Evolutionary conservation across 1,139 yeast genomes (phyloP), one percentile per base, ranked within the genome.

Genomic region (Sugiyamaella castrensis): DNA sequence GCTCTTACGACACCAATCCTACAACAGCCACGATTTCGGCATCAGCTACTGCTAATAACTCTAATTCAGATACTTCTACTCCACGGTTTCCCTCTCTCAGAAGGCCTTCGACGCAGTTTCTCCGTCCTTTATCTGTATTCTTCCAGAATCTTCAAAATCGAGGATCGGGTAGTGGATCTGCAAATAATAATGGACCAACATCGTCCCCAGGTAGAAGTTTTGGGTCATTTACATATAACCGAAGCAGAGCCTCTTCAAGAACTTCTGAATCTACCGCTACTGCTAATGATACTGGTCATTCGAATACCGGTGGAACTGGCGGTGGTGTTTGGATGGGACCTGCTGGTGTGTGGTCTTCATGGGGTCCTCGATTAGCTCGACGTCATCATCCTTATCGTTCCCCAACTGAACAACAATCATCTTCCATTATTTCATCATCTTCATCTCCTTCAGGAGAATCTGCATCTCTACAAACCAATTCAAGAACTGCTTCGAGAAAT

Each of bases 361-460:
- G 46, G 46, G 46, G 46, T 13, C 47, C 47, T 5, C 24, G 47
- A 37, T 43, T 34, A 28, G 41, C 35, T n/a, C 37, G 47, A 19
- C 50, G 57, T n/a, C 58, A 54, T 34, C 61, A 57, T 45, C 61
- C 60, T 1, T 57, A 56, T 30, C 11, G 45, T 35, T 48, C 42
- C n/a, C 40, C 48, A n/a, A 12, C 40, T 28, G 29, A 35, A 9
- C 36, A 42, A 42, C 35, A 19, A 19, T 2, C 10, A 11, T 4
- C 27, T 4, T 19, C 10, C 33, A 37, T 11, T 9, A 33, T 15
- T 10, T 12, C 38, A 11, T 4, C 11, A 2, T 9, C 19, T 28
- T 33, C 24, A 9, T 7, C 38, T 33, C 30, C 38, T 8, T 19
- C 24, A 19, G 43, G 27, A 30, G 46, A 42, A 15, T 42, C 46